These are phyloP conservation scores for Sapria himalayana DNA, from an alignment of 345 rosid species.

Conservation along the genomic window DNA sequence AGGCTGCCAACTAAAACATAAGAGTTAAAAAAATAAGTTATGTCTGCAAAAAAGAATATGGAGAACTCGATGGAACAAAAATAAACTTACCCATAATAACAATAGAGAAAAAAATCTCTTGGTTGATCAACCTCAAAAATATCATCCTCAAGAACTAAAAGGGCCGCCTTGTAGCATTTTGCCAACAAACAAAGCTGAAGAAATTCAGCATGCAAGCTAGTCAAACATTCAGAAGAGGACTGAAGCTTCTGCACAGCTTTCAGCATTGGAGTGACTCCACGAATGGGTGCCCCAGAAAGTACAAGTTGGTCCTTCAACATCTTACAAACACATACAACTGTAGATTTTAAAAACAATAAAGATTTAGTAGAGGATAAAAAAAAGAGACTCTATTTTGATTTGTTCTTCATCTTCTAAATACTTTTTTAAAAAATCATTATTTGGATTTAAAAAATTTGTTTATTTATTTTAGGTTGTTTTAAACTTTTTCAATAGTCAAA, in stretches of 20 bases:
- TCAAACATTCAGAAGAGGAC: constrained; percentile 53
- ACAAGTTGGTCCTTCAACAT: constrained; percentile 61
- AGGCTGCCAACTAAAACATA: neutral
- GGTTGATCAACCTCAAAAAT: constrained; percentile 79
- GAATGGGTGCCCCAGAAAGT: constrained; percentile 38
- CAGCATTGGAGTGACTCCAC: constrained; percentile 59
- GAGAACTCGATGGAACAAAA: too few species aligned
- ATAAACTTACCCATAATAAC: constrained; percentile 68
- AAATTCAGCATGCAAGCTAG: constrained; percentile 70
- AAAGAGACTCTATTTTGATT: neutral
- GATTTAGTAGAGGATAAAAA: constrained; percentile 1
- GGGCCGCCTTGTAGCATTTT: constrained; percentile 56
- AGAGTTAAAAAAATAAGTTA: constrained; percentile 3
- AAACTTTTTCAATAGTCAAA: too few species aligned
- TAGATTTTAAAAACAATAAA: constrained; percentile 9
- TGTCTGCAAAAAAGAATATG: too few species aligned
- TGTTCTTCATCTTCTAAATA: too few species aligned
- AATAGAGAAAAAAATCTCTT: constrained; percentile 68
- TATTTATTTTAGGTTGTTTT: too few species aligned
- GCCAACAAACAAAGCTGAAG: constrained; percentile 71
- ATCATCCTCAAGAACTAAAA: constrained; percentile 64
- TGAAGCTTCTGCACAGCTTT: constrained; percentile 56
- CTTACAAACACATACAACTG: constrained; percentile 60
- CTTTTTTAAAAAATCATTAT: too few species aligned
- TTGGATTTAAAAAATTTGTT: constrained; percentile 2